Evolutionary conservation across 2,329 filamentous ascomycete genomes (phyloP), one percentile per base, ranked within the genome.

Genomic region (Fusarium sp.): DNA sequence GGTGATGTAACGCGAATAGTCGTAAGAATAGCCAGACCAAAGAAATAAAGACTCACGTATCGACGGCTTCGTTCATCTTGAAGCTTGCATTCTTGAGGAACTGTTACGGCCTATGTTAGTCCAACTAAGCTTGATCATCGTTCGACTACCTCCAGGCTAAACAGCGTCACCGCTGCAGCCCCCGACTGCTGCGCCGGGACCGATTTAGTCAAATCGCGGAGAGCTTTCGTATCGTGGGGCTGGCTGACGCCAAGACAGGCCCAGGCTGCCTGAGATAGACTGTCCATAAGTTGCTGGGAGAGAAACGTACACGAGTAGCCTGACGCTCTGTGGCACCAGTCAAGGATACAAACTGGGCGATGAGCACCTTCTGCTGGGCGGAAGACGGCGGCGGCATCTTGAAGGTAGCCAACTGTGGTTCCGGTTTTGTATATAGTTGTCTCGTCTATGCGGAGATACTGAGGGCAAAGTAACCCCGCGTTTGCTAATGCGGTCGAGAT

Each of bases 41-140:
- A 38, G 29, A 35, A 56, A 64, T 57, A 33, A 57, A 77, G n/a
- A 90, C 89, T 89, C 84, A 91, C 89, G 85, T 81, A 82, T 91
- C 88, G 58, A 89, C 82, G 42, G 89, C 89, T 67, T 88, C 84
- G 66, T 90, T 86, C 8, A 90, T 78, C 77, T 86, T 88, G 78
- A 86, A 90, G 54, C 83, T 82, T 7, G 85, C 79, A 56, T 82
- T 84, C 74, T 86, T 89, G 25, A 88, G 82, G 72, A 82, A 88
- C 87, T 89, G 69, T 67, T 69, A 63, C 38, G 69, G 52, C 58
- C 33, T 13, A 63, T 68, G 70, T 81, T 76, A 81, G 80, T 75
- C 65, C 57, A 68, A 64, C 63, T 64, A 68, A 64, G 22, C 45
- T 52, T 42, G 59, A 69, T 61, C 61, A 73, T 69, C 31, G 22